These are phyloP conservation scores for Pythium dissimile DNA, from an alignment of 352 stramenopile genomes.

Conservation along the genomic window DNA sequence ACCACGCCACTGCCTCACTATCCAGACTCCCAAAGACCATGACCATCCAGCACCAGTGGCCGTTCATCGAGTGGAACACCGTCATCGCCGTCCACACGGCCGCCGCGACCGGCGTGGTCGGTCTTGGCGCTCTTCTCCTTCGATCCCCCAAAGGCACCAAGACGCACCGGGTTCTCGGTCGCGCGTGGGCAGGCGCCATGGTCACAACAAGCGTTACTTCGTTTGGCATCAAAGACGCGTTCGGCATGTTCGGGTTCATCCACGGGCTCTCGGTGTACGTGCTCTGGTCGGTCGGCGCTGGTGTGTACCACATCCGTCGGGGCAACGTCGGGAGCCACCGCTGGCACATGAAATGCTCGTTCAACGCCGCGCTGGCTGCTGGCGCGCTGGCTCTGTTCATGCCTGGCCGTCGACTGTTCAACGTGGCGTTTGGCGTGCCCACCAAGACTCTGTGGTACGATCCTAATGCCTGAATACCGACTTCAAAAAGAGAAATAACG, in stretches of 20 bases:
- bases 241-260: slow-evolving; percentile 3
- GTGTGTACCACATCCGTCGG: slow-evolving; percentile 3
- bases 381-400: slow-evolving; percentile 1
- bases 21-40: too few species aligned
- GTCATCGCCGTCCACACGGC: slow-evolving; percentile 7
- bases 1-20: too few species aligned
- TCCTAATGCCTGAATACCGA: neutral
- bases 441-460: neutral
- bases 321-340: slow-evolving; percentile 7
- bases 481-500: neutral
- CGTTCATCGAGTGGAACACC: slow-evolving; percentile 1
- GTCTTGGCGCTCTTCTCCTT: slow-evolving; percentile 1
- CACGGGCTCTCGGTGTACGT: slow-evolving; percentile 11
- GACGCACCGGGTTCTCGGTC: slow-evolving; percentile 3
- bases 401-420: slow-evolving; percentile 1
- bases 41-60: too few species aligned
- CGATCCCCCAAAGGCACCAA: slow-evolving; percentile 11
- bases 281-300: neutral
- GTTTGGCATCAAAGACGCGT: slow-evolving; percentile 1
- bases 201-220: slow-evolving; percentile 7
- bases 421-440: neutral
- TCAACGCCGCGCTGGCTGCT: neutral
- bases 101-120: neutral
- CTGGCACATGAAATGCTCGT: slow-evolving; percentile 3
- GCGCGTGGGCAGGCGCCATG: slow-evolving; percentile 8